These are phyloP conservation scores for Hypoxylon sp. DNA, from an alignment of 2,329 filamentous ascomycete genomes.

Conservation along the genomic window DNA sequence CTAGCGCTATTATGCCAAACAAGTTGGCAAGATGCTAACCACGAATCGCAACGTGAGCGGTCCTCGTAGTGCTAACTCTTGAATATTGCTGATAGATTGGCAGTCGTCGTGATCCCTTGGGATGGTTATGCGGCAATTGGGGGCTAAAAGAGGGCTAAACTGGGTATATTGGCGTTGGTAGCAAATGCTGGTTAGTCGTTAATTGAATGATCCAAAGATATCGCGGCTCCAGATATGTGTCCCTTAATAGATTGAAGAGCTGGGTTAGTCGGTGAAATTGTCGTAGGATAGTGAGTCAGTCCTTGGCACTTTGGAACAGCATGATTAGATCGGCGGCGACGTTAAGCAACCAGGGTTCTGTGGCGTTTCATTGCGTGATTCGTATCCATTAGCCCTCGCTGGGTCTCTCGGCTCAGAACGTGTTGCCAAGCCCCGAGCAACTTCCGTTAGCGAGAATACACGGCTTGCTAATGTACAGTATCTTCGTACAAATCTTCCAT, in stretches of 20 bases:
- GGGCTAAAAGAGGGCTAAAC: background rate
- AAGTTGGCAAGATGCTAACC: background rate
- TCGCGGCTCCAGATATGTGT: too few relatives aligned
- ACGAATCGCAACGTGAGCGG: conserved; percentile 7
- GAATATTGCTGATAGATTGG: background rate
- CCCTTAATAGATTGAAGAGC: too few relatives aligned
- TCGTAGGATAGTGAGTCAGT: background rate
- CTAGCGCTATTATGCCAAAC: conserved; percentile 13
- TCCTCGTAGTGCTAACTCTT: background rate
- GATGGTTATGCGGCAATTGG: background rate
- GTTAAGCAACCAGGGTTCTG: background rate
- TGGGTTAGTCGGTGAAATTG: too few relatives aligned
- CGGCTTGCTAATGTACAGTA: background rate
- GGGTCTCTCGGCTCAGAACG: conserved; percentile 20
- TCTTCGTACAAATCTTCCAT: background rate
- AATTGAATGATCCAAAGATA: too few relatives aligned
- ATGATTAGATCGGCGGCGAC: background rate
- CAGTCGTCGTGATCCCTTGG: background rate
- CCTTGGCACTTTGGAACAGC: background rate
- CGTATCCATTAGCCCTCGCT: background rate
- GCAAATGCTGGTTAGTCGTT: background rate
- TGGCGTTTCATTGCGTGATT: conserved; percentile 15
- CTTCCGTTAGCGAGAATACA: conserved; percentile 3
- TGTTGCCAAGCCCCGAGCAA: conserved; percentile 11
- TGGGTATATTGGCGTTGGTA: conserved; percentile 1